These are phyloP conservation scores for Chytridium lagenaria DNA, from an alignment of 371 early-diverging fungal species.

Conservation along the genomic window DNA sequence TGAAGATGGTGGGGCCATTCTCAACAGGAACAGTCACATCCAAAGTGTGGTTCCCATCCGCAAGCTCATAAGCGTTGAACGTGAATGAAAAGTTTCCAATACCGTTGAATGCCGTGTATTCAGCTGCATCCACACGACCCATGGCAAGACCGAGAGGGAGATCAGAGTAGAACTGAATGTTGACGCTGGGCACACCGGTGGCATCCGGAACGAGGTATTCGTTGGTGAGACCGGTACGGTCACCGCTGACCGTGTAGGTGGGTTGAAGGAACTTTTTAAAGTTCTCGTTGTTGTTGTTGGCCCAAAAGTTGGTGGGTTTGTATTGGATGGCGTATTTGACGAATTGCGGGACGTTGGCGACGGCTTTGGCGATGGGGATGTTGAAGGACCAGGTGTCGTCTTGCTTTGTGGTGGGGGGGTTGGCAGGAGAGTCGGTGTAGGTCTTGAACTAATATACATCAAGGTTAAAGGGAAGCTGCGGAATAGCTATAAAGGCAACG, in stretches of 20 bases:
- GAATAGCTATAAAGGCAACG: background rate
- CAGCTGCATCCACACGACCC: background rate
- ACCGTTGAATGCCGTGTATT: background rate
- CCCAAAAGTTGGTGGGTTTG: background rate
- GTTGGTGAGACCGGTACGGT: background rate
- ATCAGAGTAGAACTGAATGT: background rate
- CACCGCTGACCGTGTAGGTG: background rate
- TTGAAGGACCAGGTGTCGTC: background rate
- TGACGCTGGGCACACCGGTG: too few relatives aligned
- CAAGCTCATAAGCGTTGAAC: background rate
- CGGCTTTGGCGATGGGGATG: background rate
- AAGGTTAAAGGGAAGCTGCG: background rate
- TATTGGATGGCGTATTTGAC: conserved; percentile 5
- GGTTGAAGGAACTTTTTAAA: background rate
- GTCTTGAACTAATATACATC: background rate
- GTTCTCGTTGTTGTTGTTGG: background rate
- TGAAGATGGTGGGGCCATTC: background rate
- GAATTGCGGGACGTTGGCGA: background rate
- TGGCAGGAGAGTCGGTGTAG: background rate
- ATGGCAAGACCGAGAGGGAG: background rate
- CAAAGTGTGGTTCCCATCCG: background rate
- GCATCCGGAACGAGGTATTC: background rate
- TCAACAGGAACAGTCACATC: background rate
- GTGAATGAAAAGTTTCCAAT: background rate
- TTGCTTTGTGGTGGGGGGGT: background rate